Base-by-base conservation (phyloP, 2,329 filamentous ascomycete genomes). In the Sordariomycetes sp. region DNA sequence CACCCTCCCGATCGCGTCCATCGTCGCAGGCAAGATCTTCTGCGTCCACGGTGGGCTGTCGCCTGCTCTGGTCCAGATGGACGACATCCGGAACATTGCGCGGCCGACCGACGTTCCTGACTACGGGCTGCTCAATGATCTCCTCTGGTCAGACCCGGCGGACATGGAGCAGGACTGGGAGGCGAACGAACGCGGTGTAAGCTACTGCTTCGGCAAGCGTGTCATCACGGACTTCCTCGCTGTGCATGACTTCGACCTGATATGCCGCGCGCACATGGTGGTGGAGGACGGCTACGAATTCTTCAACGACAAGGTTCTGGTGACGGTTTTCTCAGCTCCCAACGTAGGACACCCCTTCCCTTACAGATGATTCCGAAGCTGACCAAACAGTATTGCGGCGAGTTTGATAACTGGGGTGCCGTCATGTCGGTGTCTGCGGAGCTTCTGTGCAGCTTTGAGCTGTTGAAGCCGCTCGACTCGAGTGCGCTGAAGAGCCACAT, bases 111-210 rank as follows among this genome's bases (percentile, higher is more conserved):
- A 98, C 53, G 92, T 98, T 15, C 92, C 92, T 6, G 92, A 98
- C 53, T 96, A 95, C 55, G 92, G 92, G 10, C 64, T 98, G 35
- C 68, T 98, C 37, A 96, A 96, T 54, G 92, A 98, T 54, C 68
- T 98, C 19, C 68, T 98, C 14, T 98, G 92, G 92, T 94, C 88
- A 42, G 92, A 98, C 55, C 92, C 92, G 1, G 92, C 90, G 36
- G 92, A 98, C 44, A 95, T 96, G 86, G 88, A 95, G 42, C 81
- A 83, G 46, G 92, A 96, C 48, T 98, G 92, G 92, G 90, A 96
- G 55, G 86, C 87, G 14, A 98, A 96, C 44, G 92, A 98, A 57
- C 70, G 92, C 53, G 92, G 92, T 33, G 92, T 98, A 32, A 95
- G 88, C 55, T 98, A 96, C 57, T 96, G 92, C 55, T 98, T 98